phyloP scores from a whole-genome alignment of 805 yeast species.

The Citeromyces matritensis region DNA sequence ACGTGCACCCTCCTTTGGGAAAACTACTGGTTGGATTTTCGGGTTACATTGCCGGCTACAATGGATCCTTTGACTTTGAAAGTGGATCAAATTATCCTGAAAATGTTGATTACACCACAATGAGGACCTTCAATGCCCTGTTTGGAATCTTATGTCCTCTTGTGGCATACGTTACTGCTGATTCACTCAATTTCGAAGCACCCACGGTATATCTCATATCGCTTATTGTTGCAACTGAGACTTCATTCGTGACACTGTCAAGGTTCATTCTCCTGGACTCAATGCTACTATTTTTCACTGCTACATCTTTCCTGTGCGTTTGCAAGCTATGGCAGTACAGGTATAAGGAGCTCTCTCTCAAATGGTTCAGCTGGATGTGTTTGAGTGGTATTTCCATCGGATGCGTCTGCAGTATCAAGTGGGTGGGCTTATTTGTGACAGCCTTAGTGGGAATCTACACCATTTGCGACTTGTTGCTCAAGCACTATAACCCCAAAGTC shows the following conservation, averaged over 20 bases:
- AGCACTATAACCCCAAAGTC: conserved; percentile 19
- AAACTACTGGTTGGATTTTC: conserved; percentile 83
- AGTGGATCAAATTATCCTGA: conserved; percentile 55
- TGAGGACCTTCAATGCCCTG: conserved; percentile 60
- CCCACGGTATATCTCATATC: conserved; percentile 46
- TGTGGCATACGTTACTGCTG: conserved; percentile 55
- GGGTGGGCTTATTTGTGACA: conserved; percentile 72
- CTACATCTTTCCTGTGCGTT: conserved; percentile 49
- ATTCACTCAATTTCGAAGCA: conserved; percentile 34
- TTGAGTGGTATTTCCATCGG: conserved; percentile 59
- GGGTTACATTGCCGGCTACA: conserved; percentile 75
- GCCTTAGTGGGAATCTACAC: conserved; percentile 44
- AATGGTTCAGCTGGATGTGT: conserved; percentile 39
- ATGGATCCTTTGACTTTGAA: conserved; percentile 63
- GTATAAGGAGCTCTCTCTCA: conserved; percentile 17
- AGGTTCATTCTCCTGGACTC: conserved; percentile 68
- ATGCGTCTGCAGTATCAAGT: conserved; percentile 72
- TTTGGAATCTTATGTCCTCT: conserved; percentile 59
- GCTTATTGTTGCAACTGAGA: conserved; percentile 50
- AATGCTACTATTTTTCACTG: conserved; percentile 62
- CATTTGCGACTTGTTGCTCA: conserved; percentile 32
- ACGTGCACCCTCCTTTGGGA: conserved; percentile 96
- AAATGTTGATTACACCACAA: conserved; percentile 38
- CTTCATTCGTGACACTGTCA: conserved; percentile 53
- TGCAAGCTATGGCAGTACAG: conserved; percentile 37